A percentile compares a stretch with the other conserved stretches of the same genome.
These are phyloP conservation scores for Ailanthus altissimus DNA, from an alignment of 345 rosid genomes.

Conservation along the genomic window DNA sequence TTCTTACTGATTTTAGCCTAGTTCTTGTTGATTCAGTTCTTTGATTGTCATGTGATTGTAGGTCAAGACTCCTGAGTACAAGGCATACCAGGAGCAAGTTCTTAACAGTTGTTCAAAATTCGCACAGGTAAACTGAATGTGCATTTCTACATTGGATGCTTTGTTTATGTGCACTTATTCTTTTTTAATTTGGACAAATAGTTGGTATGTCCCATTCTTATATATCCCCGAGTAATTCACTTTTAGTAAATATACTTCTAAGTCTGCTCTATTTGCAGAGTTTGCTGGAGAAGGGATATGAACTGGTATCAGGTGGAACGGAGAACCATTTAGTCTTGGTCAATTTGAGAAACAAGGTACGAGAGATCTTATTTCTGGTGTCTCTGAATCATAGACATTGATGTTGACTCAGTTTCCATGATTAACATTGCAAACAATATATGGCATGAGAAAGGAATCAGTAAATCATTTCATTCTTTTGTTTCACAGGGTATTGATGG, in stretches of 20 bases:
- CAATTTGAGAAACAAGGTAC: conserved; percentile 81
- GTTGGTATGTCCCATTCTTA: conserved; percentile 4
- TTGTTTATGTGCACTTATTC: conserved; percentile 14
- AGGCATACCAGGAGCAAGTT: conserved; percentile 91
- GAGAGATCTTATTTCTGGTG: background rate
- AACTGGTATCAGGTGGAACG: conserved; percentile 94
- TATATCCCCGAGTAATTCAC: conserved; percentile 18
- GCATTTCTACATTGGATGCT: conserved; percentile 11
- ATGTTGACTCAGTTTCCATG: background rate
- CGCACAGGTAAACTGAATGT: conserved; percentile 56
- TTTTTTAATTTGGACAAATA: conserved; percentile 3
- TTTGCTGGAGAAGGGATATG: conserved; percentile 72
- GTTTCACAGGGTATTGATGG: conserved; percentile 82
- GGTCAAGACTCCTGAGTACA: conserved; percentile 83
- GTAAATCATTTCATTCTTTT: conserved; percentile 3
- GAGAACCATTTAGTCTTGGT: conserved; percentile 94
- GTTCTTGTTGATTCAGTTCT: conserved; percentile 21
- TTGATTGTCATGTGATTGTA: conserved; percentile 27
- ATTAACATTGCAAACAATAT: background rate
- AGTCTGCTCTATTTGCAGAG: conserved; percentile 49
- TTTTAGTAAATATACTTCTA: background rate
- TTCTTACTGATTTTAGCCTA: conserved; percentile 5
- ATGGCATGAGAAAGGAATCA: conserved; percentile 4
- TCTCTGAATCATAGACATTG: background rate
- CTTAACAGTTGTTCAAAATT: conserved; percentile 72